A percentile compares a stretch with the other conserved stretches of the same genome.
Evolutionary conservation across 495 filamentous ascomycete species (phyloP).

Genomic region (Penicillium steckii): DNA sequence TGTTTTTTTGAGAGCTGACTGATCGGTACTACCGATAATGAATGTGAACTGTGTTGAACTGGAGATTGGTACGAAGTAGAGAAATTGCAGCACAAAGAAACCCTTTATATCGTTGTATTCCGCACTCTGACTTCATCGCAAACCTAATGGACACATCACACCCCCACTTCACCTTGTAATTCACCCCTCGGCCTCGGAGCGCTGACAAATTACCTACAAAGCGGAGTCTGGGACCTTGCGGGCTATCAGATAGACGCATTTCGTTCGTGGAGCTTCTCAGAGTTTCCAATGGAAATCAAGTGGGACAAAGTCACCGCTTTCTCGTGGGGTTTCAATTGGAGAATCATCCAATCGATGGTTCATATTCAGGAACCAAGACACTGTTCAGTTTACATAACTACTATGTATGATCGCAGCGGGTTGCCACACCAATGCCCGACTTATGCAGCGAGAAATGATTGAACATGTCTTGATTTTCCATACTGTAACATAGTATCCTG

Average conservation of each 20-base stretch:
- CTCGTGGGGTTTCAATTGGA: no score
- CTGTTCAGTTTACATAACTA: no score
- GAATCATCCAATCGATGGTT: neutral
- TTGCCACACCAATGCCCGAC: no score
- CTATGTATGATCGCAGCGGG: no score
- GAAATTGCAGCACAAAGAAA: neutral
- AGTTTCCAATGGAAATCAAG: neutral
- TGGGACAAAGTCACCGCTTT: neutral
- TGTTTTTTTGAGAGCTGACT: neutral
- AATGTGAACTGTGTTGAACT: neutral
- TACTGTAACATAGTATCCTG: no score
- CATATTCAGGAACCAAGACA: no score
- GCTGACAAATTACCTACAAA: conserved; percentile 8
- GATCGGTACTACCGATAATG: neutral
- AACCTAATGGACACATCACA: neutral
- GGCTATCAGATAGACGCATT: neutral
- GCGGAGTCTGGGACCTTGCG: neutral
- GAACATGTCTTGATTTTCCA: no score
- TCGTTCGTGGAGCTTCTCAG: neutral
- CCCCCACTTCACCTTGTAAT: neutral
- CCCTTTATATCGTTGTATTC: neutral
- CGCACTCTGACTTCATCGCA: neutral
- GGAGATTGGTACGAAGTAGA: neutral
- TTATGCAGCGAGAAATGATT: no score
- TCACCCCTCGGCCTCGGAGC: conserved; percentile 3